These are phyloP conservation scores for Leccinum subrobustum DNA, from an alignment of 1,284 basidiomycete species.

Conservation along the genomic window DNA sequence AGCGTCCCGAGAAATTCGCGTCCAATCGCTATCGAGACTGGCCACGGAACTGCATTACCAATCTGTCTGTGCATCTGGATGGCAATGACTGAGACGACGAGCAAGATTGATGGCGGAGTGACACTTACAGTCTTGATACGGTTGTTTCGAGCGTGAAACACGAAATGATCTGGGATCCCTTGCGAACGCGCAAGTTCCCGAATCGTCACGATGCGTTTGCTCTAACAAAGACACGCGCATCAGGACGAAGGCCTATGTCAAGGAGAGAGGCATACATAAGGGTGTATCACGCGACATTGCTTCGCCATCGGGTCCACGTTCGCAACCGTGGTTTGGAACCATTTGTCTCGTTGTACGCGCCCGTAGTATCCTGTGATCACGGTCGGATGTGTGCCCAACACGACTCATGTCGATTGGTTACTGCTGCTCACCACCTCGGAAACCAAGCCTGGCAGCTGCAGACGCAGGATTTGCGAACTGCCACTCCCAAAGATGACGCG, in stretches of 20 bases:
- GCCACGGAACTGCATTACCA: constrained; percentile 74
- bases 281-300: constrained; percentile 65
- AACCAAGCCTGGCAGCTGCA: constrained; percentile 49
- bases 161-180: constrained; percentile 72
- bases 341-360: constrained; percentile 49
- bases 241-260: neutral
- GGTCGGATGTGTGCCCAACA: neutral
- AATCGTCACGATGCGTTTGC: constrained; percentile 63
- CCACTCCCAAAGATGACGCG: constrained; percentile 35
- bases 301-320: constrained; percentile 75
- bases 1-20: constrained; percentile 51
- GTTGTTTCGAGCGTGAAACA: constrained; percentile 51
- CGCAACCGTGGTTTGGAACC: constrained; percentile 70
- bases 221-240: constrained; percentile 38
- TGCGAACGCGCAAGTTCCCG: constrained; percentile 74
- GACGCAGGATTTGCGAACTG: constrained; percentile 57
- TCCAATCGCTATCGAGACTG: constrained; percentile 59
- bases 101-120: neutral
- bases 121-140: constrained; percentile 58
- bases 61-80: constrained; percentile 73
- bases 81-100: neutral
- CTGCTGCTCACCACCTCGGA: constrained; percentile 42
- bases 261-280: constrained; percentile 45
- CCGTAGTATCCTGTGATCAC: constrained; percentile 54
- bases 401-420: neutral